These are phyloP conservation scores for Ashbya aceris DNA, from an alignment of 1,139 yeast genomes.

Conservation along the genomic window DNA sequence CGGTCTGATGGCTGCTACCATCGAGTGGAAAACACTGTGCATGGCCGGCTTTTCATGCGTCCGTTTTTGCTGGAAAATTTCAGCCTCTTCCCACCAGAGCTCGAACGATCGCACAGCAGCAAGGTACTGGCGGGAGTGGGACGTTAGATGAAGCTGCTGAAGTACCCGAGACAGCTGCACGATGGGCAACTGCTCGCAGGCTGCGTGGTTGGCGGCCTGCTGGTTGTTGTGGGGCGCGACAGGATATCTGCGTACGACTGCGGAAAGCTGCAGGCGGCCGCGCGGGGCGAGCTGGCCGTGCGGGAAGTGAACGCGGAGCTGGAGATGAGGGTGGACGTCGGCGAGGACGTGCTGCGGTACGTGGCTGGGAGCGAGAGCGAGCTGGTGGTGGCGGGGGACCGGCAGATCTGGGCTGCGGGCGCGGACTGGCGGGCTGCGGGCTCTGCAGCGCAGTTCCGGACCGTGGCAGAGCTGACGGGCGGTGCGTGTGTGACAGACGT, in stretches of 20 bases:
- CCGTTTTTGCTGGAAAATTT: too few relatives aligned
- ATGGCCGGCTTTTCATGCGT: too few relatives aligned
- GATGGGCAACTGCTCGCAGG: slow-evolving; percentile 19
- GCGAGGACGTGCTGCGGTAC: slow-evolving; percentile 14
- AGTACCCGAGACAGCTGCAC: slow-evolving; percentile 24
- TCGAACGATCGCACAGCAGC: not conserved
- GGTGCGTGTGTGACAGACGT: slow-evolving; percentile 26
- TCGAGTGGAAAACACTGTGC: too few relatives aligned
- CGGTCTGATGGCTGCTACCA: too few relatives aligned
- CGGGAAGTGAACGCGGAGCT: slow-evolving; percentile 13
- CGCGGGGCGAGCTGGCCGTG: slow-evolving; percentile 21
- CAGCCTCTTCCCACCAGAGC: too few relatives aligned
- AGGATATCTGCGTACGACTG: slow-evolving; percentile 35
- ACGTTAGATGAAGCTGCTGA: slow-evolving; percentile 29
- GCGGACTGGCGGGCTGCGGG: slow-evolving; percentile 12
- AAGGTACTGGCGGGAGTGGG: not conserved
- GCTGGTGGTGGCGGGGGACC: slow-evolving; percentile 18
- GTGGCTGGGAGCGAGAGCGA: slow-evolving; percentile 11
- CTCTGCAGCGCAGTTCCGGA: slow-evolving; percentile 4
- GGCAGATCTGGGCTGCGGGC: slow-evolving; percentile 14
- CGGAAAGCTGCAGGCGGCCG: slow-evolving; percentile 25
- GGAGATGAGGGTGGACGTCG: slow-evolving; percentile 9
- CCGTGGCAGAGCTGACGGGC: slow-evolving; percentile 11
- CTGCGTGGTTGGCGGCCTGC: slow-evolving; percentile 4
- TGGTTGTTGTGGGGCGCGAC: slow-evolving; percentile 17